A percentile compares a stretch with the other conserved stretches of the same genome.
phyloP scores from a whole-genome alignment of 495 filamentous ascomycete genomes.

The Terfezia claveryi region DNA sequence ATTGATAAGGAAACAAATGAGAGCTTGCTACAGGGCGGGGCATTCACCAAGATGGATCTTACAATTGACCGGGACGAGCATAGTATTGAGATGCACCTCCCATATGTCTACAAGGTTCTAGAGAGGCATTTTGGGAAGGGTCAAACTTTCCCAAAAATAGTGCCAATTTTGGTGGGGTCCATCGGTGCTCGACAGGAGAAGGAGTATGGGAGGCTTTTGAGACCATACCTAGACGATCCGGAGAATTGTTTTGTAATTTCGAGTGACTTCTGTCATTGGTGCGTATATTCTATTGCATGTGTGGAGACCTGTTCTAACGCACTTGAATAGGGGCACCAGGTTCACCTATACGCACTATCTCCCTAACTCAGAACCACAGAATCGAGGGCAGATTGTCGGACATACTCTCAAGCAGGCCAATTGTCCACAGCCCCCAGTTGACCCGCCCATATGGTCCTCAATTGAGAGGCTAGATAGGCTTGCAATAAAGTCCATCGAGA shows the following conservation, averaged over 20 bases:
- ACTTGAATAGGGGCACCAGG: slow-evolving; percentile 31
- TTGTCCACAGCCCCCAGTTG: slow-evolving; percentile 19
- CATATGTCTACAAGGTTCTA: slow-evolving; percentile 75
- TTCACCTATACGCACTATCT: slow-evolving; percentile 76
- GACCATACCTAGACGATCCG: slow-evolving; percentile 56
- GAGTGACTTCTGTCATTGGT: slow-evolving; percentile 95
- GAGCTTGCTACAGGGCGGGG: slow-evolving; percentile 36
- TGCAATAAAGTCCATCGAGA: slow-evolving; percentile 64
- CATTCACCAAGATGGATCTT: slow-evolving; percentile 53
- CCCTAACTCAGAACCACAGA: slow-evolving; percentile 17
- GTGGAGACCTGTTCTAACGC: not conserved
- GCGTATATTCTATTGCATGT: not conserved
- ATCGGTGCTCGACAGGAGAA: slow-evolving; percentile 44
- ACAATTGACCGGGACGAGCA: slow-evolving; percentile 68
- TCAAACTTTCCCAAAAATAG: slow-evolving; percentile 42
- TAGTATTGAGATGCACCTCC: slow-evolving; percentile 90
- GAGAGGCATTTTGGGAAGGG: slow-evolving; percentile 29
- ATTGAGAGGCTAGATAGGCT: slow-evolving; percentile 61
- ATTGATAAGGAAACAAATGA: slow-evolving; percentile 48
- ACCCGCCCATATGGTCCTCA: slow-evolving; percentile 56
- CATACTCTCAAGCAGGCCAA: not conserved
- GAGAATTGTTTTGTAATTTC: slow-evolving; percentile 65
- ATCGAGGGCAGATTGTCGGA: slow-evolving; percentile 20
- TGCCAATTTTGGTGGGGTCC: slow-evolving; percentile 77
- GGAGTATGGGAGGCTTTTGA: slow-evolving; percentile 45